A percentile compares a stretch with the other conserved stretches of the same genome.
Conservation (phyloP, 441 rosid genomes). For the Melastoma candidum region DNA sequence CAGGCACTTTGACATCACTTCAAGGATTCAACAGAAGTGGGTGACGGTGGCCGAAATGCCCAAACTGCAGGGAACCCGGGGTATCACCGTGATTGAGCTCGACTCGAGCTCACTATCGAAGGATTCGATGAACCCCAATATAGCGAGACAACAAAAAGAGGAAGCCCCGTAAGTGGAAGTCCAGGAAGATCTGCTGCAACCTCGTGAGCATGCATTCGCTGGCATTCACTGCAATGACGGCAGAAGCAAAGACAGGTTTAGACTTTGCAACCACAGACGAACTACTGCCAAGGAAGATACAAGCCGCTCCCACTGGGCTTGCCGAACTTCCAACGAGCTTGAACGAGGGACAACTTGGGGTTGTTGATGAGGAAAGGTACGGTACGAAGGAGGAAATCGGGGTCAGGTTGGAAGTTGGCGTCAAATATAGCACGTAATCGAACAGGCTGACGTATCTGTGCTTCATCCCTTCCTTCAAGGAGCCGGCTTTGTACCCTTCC, state of each 20-base stretch:
- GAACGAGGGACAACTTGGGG: slow-evolving; percentile 76
- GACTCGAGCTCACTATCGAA: no score
- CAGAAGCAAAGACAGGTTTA: background rate
- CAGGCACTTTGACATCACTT: no score
- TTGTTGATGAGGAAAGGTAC: slow-evolving; percentile 67
- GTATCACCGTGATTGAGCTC: no score
- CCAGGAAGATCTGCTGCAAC: slow-evolving; percentile 98
- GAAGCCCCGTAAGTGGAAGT: slow-evolving; percentile 51
- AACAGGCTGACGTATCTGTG: slow-evolving; percentile 84
- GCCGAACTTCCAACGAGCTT: slow-evolving; percentile 98
- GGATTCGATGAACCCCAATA: no score
- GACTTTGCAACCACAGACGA: background rate
- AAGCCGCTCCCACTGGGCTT: slow-evolving; percentile 6
- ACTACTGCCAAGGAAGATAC: background rate
- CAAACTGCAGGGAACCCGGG: no score
- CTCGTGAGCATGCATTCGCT: slow-evolving; percentile 88
- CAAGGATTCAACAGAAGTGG: no score
- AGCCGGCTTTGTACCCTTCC: slow-evolving; percentile 91
- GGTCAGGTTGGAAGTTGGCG: slow-evolving; percentile 93
- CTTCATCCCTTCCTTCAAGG: slow-evolving; percentile 84
- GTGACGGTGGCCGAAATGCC: no score
- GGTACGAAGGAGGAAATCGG: slow-evolving; percentile 73
- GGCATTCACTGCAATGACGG: slow-evolving; percentile 55
- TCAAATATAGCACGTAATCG: slow-evolving; percentile 89
- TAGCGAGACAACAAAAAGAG: no score